Evolutionary conservation across 257 asterid genomes (phyloP).

Genomic region (Solanum chiquidenum): DNA sequence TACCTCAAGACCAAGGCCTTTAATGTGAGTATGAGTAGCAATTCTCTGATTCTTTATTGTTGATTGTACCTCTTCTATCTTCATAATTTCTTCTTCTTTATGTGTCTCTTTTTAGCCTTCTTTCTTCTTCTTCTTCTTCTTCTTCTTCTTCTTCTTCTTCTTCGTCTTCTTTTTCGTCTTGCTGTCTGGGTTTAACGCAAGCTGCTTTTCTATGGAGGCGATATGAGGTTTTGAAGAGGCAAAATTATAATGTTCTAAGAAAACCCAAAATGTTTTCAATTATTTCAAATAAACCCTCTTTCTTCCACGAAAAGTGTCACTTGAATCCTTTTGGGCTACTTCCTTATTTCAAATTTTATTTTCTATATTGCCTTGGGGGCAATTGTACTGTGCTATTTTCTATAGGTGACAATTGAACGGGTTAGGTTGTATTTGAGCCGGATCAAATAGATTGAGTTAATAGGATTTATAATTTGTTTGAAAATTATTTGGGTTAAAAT

Average conservation of each 20-base stretch:
- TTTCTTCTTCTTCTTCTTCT: not conserved
- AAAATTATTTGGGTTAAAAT: too few relatives aligned
- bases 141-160: not conserved
- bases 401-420: not conserved
- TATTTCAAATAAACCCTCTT: not conserved
- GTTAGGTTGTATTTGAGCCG: not conserved
- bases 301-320: not conserved
- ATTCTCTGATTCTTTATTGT: conserved; percentile 36
- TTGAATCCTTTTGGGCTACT: not conserved
- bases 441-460: not conserved
- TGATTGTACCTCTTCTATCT: conserved; percentile 46
- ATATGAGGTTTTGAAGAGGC: not conserved
- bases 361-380: not conserved
- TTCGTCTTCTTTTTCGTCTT: not conserved
- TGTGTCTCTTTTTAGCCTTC: not conserved
- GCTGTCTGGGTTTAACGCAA: not conserved
- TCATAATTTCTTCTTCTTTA: conserved; percentile 10
- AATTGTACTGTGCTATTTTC: not conserved
- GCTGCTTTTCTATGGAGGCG: conserved; percentile 8
- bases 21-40: conserved; percentile 44
- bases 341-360: not conserved
- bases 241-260: not conserved
- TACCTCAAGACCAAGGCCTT: conserved; percentile 54
- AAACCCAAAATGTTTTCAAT: not conserved
- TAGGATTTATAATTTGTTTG: not conserved